These are phyloP conservation scores for Meira nashicola DNA, from an alignment of 1,284 basidiomycete genomes.

Conservation along the genomic window DNA sequence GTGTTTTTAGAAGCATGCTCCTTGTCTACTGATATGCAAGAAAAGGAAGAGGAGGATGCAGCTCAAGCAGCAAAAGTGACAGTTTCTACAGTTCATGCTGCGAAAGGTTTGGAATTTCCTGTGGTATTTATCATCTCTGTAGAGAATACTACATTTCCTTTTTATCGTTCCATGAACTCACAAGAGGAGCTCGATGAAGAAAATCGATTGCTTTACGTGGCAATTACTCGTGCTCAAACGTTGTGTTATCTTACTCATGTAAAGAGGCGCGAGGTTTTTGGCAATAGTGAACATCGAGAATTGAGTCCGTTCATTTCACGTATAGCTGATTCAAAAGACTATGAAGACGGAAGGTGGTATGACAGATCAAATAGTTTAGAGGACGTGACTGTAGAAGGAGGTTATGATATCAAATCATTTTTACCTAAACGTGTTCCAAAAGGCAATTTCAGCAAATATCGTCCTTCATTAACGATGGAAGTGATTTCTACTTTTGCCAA, in stretches of 20 bases:
- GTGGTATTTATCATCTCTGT: conserved; percentile 66
- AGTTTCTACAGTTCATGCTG: conserved; percentile 79
- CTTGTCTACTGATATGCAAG: conserved; percentile 71
- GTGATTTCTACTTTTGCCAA: no score
- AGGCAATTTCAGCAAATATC: no score
- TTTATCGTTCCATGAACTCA: conserved; percentile 60
- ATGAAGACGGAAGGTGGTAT: conserved; percentile 2
- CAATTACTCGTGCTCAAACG: conserved; percentile 78
- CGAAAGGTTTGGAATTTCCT: conserved; percentile 72
- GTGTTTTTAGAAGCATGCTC: conserved; percentile 77
- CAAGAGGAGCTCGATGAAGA: conserved; percentile 74
- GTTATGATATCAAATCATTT: no score
- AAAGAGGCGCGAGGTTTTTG: conserved; percentile 25
- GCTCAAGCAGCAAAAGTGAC: conserved; percentile 60
- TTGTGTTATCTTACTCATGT: conserved; percentile 64
- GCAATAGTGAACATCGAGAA: conserved; percentile 15
- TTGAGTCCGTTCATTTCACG: conserved; percentile 8
- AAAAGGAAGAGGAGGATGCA: conserved; percentile 57
- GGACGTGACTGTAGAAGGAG: no score
- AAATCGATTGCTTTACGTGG: conserved; percentile 77
- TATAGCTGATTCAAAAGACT: conserved; percentile 1
- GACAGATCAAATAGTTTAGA: no score
- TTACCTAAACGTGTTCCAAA: no score
- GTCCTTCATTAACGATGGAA: no score
- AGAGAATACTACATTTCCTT: conserved; percentile 73